Evolutionary conservation across 306 rosid genomes (phyloP).

Genomic region (Rosa chinensis): DNA sequence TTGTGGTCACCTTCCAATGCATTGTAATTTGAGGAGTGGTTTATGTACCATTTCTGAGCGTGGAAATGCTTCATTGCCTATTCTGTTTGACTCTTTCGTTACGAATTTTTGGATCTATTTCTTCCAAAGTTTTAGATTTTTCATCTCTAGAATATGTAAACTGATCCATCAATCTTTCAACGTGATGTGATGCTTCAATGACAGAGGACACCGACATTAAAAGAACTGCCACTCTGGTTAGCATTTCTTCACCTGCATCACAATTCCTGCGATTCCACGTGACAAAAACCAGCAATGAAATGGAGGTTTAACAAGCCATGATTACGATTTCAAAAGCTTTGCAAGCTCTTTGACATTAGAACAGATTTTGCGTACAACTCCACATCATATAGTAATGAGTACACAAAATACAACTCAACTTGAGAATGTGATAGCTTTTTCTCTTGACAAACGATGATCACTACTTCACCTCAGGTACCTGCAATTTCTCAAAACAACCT

Average conservation of each 20-base stretch:
- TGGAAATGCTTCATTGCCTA: neutral
- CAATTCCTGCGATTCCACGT: neutral
- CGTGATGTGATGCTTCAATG: too few relatives aligned
- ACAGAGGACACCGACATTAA: neutral
- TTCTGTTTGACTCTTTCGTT: neutral
- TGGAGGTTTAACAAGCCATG: neutral
- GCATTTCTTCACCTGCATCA: neutral
- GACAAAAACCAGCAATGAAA: neutral
- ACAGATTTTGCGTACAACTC: neutral
- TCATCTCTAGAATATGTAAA: neutral
- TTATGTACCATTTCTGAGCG: neutral
- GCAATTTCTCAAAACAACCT: neutral
- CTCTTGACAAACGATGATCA: neutral
- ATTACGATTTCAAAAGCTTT: neutral
- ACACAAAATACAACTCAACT: neutral
- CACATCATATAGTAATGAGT: neutral
- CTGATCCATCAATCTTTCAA: neutral
- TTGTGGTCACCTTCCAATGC: constrained; percentile 54
- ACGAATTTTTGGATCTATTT: neutral
- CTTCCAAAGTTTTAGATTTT: neutral
- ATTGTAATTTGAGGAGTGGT: constrained; percentile 68
- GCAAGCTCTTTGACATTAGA: neutral
- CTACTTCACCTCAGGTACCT: neutral
- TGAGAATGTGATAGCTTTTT: neutral
- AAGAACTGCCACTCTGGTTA: neutral